Conservation (phyloP, 2,329 filamentous ascomycete genomes). For the Thielaviopsis euricoi region DNA sequence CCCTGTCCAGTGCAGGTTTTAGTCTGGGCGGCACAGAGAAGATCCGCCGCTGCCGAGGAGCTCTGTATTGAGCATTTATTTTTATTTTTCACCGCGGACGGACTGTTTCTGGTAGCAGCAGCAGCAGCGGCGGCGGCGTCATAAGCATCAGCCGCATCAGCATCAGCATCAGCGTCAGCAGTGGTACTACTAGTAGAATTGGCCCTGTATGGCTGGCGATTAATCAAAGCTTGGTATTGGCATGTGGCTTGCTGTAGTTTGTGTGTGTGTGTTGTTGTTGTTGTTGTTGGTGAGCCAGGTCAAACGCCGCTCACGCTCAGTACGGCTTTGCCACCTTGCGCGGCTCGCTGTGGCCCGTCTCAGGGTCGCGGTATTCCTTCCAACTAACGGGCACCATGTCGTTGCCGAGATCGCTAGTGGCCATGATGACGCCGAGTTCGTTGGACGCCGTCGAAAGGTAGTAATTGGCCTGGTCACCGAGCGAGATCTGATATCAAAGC, state of each 20-base stretch:
- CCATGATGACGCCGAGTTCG: constrained; percentile 86
- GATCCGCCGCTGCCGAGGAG: no score
- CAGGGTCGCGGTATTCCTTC: constrained; percentile 81
- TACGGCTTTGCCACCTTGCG: constrained; percentile 92
- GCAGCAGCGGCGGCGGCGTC: no score
- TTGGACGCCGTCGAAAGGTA: constrained; percentile 88
- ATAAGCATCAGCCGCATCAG: no score
- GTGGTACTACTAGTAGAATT: no score
- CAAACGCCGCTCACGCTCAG: constrained; percentile 26
- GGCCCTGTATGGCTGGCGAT: no score
- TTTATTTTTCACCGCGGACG: no score
- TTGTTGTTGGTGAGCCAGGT: neutral
- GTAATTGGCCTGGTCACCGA: constrained; percentile 89
- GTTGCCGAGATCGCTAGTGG: constrained; percentile 71
- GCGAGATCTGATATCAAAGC: constrained; percentile 46
- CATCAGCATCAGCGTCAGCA: no score
- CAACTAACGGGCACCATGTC: constrained; percentile 87
- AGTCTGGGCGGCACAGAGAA: no score
- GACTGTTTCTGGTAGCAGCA: no score
- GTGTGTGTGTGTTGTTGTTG: neutral
- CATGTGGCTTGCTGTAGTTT: neutral
- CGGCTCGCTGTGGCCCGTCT: constrained; percentile 57
- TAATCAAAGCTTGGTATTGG: no score
- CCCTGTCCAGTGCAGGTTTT: no score
- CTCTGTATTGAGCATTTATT: no score